Base-by-base conservation (phyloP, 129 eudicot genomes). In the Escallonia rubra region DNA sequence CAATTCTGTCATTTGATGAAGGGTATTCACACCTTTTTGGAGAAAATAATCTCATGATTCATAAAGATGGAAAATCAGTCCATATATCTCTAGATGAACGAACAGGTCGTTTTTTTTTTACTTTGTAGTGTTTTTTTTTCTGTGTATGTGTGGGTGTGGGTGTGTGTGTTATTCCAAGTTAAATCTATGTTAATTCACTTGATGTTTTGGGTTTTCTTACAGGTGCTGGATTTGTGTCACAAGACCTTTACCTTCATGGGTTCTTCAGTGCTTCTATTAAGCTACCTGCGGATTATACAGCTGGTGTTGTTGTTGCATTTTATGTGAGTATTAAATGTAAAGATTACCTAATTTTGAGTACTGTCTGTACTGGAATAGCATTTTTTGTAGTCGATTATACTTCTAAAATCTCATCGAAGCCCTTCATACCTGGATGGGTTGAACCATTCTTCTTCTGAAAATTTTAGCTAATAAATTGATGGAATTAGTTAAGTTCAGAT, bases 1-100 rank as follows among this genome's bases (percentile, higher is more conserved):
- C 86, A 69, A 74, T 85, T 53, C 34, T 85, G 3, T 71, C 90
- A 4, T 85, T 81, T 75, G 90, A 85, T 55, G 90, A 85, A 78
- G 90, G 90, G 41, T 85, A 85, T 73, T 71, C 90, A 11, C 84
- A 81, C 2, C 86, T 85, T 47, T 85, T 85, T 78, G 90, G 90
- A 2, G 84, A 75, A 50, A 50, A 70, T 40, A 85, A 85, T 81
- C 74, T 85, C 12, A 77, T 81, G 81, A 71, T 85, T 44, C 75
- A 77, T 48, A 62, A 70, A 56, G 90, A 85, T 75, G 86, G 90
- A 10, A 85, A 85, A 72, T 74, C 86, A 43, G 90, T 69, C 53
- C 90, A 77, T 54, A 67, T 81, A 42, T 77, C 86, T 38, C 74
- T 85, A 12, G 81, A 81, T 72, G 79, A 85, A 68, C 74, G 86